phyloP scores from a whole-genome alignment of 192 early-diverging fungal genomes.

The Coemansia sp. region DNA sequence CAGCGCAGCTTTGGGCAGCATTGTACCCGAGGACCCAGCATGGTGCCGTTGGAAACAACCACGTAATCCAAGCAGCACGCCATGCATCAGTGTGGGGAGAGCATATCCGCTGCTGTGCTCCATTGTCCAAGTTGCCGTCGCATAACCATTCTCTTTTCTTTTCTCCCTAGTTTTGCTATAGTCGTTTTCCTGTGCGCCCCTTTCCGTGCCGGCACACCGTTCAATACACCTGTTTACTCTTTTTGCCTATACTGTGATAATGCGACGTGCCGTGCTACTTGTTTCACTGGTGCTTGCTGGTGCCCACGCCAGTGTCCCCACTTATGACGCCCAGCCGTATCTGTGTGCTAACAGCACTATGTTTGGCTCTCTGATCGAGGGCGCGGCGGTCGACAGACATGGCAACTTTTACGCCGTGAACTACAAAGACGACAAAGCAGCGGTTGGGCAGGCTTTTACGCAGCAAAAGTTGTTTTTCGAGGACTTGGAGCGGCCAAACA shows the following conservation, averaged over 20 bases:
- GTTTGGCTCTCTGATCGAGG: conserved; percentile 60
- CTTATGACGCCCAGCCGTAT: conserved; percentile 27
- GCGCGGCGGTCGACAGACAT: conserved; percentile 55
- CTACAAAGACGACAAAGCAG: conserved; percentile 31
- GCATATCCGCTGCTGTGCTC: neutral
- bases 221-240: neutral
- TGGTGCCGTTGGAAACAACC: conserved; percentile 20
- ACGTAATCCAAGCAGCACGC: conserved; percentile 6
- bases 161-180: neutral
- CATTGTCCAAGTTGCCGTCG: neutral
- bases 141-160: neutral
- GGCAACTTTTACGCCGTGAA: conserved; percentile 57
- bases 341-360: conserved; percentile 24
- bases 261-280: neutral
- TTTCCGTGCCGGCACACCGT: neutral
- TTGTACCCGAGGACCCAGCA: conserved; percentile 9
- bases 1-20: conserved; percentile 42
- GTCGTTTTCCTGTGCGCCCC: neutral
- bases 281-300: neutral
- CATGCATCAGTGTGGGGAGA: neutral
- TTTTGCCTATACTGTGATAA: neutral
- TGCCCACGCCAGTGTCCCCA: conserved; percentile 2
- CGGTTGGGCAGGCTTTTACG: conserved; percentile 14
- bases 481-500: conserved; percentile 11
- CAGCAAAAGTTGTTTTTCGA: conserved; percentile 30